Percentiles rank a stretch among this genome's conserved stretches.
These are phyloP conservation scores for Exserohilum rostratum DNA, from an alignment of 2,329 filamentous ascomycete species.

Conservation along the genomic window DNA sequence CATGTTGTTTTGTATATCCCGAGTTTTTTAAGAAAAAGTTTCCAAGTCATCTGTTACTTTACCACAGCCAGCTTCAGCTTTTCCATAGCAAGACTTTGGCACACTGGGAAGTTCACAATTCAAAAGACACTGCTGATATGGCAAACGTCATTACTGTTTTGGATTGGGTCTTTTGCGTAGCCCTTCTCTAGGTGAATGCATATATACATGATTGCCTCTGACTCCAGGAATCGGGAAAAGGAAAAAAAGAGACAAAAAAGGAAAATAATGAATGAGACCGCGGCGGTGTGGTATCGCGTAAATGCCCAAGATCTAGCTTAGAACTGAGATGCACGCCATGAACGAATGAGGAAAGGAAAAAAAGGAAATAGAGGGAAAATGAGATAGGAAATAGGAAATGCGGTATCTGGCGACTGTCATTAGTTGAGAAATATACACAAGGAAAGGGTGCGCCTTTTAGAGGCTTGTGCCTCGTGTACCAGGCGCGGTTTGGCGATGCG, in stretches of 20 bases:
- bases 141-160: constrained; percentile 9
- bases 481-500: constrained; percentile 31
- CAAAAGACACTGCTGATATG: no score
- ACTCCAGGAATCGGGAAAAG: constrained; percentile 2
- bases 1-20: no score
- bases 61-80: no score
- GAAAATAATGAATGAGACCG: constrained; percentile 8
- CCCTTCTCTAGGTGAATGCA: constrained; percentile 5
- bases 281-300: constrained; percentile 25
- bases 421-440: constrained; percentile 16
- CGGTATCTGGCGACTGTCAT: constrained; percentile 21
- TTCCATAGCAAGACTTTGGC: no score
- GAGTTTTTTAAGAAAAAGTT: no score
- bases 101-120: no score
- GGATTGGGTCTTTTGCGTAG: background rate
- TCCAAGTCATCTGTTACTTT: no score
- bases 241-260: background rate
- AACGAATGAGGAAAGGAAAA: constrained; percentile 2
- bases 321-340: constrained; percentile 4
- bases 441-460: constrained; percentile 25
- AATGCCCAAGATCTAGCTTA: constrained; percentile 16
- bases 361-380: constrained; percentile 5
- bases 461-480: constrained; percentile 43
- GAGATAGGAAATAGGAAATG: constrained; percentile 4
- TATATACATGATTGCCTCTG: constrained; percentile 8